Evolutionary conservation across 129 eudicot genomes (phyloP).

Genomic region (Helianthus tuberosus): DNA sequence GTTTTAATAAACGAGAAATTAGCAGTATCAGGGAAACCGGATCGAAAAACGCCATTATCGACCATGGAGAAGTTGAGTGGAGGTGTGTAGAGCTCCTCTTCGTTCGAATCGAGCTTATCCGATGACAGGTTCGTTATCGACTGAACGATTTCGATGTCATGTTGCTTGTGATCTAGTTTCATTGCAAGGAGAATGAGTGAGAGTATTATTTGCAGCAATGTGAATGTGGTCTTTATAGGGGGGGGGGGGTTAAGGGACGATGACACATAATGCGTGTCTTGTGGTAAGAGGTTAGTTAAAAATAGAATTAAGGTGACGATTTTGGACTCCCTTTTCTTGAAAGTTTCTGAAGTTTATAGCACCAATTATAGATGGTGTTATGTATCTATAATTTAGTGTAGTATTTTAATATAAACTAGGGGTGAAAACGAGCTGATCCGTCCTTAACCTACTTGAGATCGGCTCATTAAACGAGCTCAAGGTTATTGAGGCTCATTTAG

Average conservation of each 20-base stretch:
- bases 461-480: no score
- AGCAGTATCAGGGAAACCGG: slow-evolving; percentile 61
- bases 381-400: no score
- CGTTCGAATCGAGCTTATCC: slow-evolving; percentile 28
- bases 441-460: no score
- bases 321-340: background rate
- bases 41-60: slow-evolving; percentile 64
- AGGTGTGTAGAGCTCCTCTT: slow-evolving; percentile 51
- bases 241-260: background rate
- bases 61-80: slow-evolving; percentile 74
- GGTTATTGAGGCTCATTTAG: no score
- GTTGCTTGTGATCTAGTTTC: slow-evolving; percentile 31
- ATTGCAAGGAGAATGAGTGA: background rate
- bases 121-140: background rate
- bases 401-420: no score
- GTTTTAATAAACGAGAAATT: slow-evolving; percentile 62
- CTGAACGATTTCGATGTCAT: background rate
- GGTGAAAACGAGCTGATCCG: no score
- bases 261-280: no score
- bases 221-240: slow-evolving; percentile 1
- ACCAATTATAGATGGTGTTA: no score
- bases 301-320: no score
- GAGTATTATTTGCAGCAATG: background rate
- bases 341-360: background rate
- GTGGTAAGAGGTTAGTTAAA: slow-evolving; percentile 3